Percentiles rank a stretch among this genome's conserved stretches.
Evolutionary conservation across 306 rosid genomes (phyloP).

Genomic region (Cicer cuneatum): DNA sequence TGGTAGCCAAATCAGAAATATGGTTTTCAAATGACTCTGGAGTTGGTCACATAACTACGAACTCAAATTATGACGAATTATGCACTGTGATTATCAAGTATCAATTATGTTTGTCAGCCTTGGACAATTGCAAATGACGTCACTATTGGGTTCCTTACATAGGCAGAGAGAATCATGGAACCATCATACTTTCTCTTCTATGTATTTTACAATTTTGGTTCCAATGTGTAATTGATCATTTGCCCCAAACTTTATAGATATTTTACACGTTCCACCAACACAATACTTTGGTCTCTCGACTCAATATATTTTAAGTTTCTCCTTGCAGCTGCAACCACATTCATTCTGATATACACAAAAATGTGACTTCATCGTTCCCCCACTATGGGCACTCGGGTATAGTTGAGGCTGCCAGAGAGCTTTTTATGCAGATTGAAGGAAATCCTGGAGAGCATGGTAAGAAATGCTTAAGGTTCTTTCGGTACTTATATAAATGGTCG

Average conservation of each 20-base stretch:
- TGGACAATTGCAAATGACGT: conserved; percentile 8
- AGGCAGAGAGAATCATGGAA: conserved; percentile 29
- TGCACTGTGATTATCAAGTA: conserved; percentile 24
- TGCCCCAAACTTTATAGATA: conserved; percentile 21
- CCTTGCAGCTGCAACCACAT: conserved; percentile 62
- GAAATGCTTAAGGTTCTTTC: conserved; percentile 36
- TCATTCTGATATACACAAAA: conserved; percentile 50
- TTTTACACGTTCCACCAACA: conserved; percentile 7
- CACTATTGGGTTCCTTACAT: conserved; percentile 26
- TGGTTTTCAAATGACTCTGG: conserved; percentile 30
- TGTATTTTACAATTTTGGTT: conserved; percentile 24
- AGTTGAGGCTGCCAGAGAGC: conserved; percentile 82
- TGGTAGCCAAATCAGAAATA: conserved; percentile 21
- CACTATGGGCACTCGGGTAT: conserved; percentile 90
- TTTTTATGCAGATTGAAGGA: conserved; percentile 83
- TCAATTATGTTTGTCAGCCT: conserved; percentile 30
- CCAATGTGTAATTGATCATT: background rate
- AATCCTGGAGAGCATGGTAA: conserved; percentile 59
- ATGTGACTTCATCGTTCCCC: conserved; percentile 71
- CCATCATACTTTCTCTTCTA: conserved; percentile 9
- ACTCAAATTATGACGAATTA: conserved; percentile 15
- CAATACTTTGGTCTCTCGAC: conserved; percentile 33
- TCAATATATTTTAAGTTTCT: conserved; percentile 38
- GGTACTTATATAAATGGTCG: conserved; percentile 30
- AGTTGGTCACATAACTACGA: conserved; percentile 35